Percentiles rank a stretch among this genome's conserved stretches.
phyloP scores from a whole-genome alignment of 129 eudicot genomes.

The Silybum marianum region DNA sequence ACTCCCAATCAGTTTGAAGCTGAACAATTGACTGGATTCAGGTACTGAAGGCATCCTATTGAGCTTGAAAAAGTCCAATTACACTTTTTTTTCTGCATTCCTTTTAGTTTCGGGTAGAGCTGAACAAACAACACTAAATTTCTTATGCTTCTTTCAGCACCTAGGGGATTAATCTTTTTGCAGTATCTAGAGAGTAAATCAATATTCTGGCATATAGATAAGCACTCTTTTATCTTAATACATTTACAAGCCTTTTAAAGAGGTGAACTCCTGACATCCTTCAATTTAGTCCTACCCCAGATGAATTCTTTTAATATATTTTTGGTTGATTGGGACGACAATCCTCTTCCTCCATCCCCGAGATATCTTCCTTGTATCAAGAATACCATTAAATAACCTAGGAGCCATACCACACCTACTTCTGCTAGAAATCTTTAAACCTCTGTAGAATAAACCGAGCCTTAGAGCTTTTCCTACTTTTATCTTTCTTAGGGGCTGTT shows the following conservation, averaged over 20 bases:
- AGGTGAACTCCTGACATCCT: background rate
- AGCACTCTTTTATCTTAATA: background rate
- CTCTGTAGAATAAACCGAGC: too few relatives aligned
- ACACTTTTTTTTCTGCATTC: background rate
- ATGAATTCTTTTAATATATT: background rate
- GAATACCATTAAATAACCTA: too few relatives aligned
- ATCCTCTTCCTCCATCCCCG: too few relatives aligned
- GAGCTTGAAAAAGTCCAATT: slow-evolving; percentile 8
- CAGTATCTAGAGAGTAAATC: background rate
- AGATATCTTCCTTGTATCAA: too few relatives aligned
- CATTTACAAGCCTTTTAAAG: background rate
- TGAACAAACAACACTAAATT: background rate
- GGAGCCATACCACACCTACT: too few relatives aligned
- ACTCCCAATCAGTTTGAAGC: slow-evolving; percentile 99
- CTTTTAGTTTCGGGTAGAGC: background rate
- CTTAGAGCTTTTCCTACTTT: too few relatives aligned
- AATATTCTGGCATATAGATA: background rate
- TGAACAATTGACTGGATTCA: slow-evolving; percentile 79
- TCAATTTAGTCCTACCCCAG: background rate
- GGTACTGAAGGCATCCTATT: slow-evolving; percentile 46
- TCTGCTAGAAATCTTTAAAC: too few relatives aligned
- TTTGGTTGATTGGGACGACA: too few relatives aligned
- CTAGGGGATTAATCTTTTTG: background rate
- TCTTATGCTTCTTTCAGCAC: background rate
- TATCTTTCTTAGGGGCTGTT: too few relatives aligned